Evolutionary conservation across 352 stramenopile genomes (phyloP).

Genomic region (Globisporangium carolinianum): DNA sequence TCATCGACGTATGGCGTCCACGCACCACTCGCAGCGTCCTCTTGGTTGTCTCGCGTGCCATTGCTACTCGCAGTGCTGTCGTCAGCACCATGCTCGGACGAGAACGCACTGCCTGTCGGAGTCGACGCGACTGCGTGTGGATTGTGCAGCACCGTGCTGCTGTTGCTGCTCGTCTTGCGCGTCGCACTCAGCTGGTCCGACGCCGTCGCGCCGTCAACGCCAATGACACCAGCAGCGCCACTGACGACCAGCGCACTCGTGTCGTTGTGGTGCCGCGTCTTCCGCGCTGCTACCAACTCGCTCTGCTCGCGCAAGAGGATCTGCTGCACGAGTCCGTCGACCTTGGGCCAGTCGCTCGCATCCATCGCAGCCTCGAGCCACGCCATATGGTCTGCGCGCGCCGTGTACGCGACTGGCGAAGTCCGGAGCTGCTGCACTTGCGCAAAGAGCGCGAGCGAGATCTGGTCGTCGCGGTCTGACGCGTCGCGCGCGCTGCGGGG

Average conservation of each 20-base stretch:
- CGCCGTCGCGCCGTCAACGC: too few relatives aligned
- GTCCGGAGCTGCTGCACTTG: constrained; percentile 50
- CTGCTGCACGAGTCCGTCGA: constrained; percentile 61
- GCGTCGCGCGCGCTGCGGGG: constrained; percentile 56
- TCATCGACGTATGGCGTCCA: constrained; percentile 28
- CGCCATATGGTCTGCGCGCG: constrained; percentile 48
- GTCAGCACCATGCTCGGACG: background rate
- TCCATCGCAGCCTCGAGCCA: constrained; percentile 67
- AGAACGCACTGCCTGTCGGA: background rate
- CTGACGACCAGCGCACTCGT: too few relatives aligned
- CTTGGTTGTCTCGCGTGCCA: background rate
- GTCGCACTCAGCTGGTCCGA: too few relatives aligned
- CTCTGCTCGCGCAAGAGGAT: constrained; percentile 64
- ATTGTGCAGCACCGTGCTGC: too few relatives aligned
- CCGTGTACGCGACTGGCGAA: constrained; percentile 36
- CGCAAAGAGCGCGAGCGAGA: constrained; percentile 46
- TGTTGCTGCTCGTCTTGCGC: too few relatives aligned
- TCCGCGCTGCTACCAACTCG: constrained; percentile 21
- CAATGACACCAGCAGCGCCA: background rate
- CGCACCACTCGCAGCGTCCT: background rate
- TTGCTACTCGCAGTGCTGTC: background rate
- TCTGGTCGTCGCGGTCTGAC: constrained; percentile 40
- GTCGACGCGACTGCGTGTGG: too few relatives aligned
- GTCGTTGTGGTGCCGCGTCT: constrained; percentile 3
- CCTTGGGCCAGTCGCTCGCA: constrained; percentile 56